Percentiles rank a stretch among this genome's conserved stretches.
phyloP scores from a whole-genome alignment of 2,329 filamentous ascomycete genomes.

The Cercospora zeae-maydis region DNA sequence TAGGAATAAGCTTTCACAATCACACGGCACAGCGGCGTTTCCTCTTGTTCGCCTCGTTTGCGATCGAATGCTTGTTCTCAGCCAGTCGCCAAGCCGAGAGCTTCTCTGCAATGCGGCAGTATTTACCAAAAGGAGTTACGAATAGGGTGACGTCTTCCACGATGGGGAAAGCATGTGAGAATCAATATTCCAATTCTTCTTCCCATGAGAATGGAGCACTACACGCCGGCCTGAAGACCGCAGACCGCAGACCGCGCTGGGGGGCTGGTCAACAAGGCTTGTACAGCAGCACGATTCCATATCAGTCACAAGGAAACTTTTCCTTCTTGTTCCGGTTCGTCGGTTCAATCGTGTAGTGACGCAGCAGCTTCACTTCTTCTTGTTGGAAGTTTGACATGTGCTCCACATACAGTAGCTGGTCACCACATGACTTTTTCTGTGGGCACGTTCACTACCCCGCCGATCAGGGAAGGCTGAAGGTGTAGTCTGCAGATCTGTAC shows the following conservation, averaged over 20 bases:
- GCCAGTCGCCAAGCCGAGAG: background rate
- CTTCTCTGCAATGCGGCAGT: background rate
- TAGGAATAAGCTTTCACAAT: background rate
- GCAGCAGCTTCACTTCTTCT: background rate
- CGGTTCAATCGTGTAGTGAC: background rate
- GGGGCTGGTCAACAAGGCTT: background rate
- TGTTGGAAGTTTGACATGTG: background rate
- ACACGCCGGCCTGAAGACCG: background rate
- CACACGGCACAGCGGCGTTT: background rate
- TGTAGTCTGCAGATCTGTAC: background rate
- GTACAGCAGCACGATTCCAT: background rate
- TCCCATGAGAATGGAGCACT: background rate
- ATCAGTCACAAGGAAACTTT: background rate
- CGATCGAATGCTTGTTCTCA: background rate
- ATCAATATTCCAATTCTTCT: background rate
- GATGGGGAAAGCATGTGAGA: background rate
- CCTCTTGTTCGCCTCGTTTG: background rate
- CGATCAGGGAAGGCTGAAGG: background rate
- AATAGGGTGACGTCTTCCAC: background rate
- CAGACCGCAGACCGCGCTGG: background rate
- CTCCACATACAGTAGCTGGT: background rate
- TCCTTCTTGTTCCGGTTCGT: background rate
- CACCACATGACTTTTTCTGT: background rate
- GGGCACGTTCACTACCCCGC: background rate
- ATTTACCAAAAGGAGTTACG: background rate